Percentiles rank a stretch among this genome's conserved stretches.
phyloP scores from a whole-genome alignment of 345 rosid genomes.

The Aurinia saxatilis region DNA sequence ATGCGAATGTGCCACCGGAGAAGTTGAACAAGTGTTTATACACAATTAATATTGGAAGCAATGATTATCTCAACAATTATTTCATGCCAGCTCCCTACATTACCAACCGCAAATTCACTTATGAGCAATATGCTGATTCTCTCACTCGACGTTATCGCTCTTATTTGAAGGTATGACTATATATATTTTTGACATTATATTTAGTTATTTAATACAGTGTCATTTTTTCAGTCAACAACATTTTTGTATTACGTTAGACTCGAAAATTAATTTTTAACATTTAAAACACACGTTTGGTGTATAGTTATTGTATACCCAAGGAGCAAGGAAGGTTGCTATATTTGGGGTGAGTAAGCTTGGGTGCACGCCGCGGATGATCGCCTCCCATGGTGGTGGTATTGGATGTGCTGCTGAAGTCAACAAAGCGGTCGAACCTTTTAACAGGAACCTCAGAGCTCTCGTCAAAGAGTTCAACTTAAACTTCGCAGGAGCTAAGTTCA shows the following conservation, averaged over 20 bases:
- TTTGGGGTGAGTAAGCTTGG: slow-evolving; percentile 35
- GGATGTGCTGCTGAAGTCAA: slow-evolving; percentile 23
- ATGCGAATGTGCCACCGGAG: slow-evolving; percentile 12
- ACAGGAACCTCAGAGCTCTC: slow-evolving; percentile 20
- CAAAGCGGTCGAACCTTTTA: slow-evolving; percentile 28
- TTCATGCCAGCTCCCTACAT: slow-evolving; percentile 31
- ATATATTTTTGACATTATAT: not conserved
- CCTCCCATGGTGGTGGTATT: slow-evolving; percentile 17
- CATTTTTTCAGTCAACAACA: too few relatives aligned
- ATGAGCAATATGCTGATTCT: slow-evolving; percentile 20
- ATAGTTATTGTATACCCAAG: slow-evolving; percentile 17
- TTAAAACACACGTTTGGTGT: not conserved
- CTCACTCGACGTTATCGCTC: slow-evolving; percentile 17
- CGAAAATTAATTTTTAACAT: too few relatives aligned
- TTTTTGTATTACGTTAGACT: too few relatives aligned
- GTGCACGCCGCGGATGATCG: slow-evolving; percentile 29
- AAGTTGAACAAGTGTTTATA: slow-evolving; percentile 39
- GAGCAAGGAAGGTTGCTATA: slow-evolving; percentile 35
- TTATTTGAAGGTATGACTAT: slow-evolving; percentile 13
- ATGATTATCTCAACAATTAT: slow-evolving; percentile 49
- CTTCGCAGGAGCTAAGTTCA: slow-evolving; percentile 26
- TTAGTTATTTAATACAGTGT: not conserved
- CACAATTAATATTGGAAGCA: slow-evolving; percentile 42
- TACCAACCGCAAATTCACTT: not conserved
- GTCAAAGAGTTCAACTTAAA: slow-evolving; percentile 28